Evolutionary conservation across 2,329 filamentous ascomycete genomes (phyloP), one percentile per base, ranked within the genome.

Genomic region (Sporothrix variecibatus): DNA sequence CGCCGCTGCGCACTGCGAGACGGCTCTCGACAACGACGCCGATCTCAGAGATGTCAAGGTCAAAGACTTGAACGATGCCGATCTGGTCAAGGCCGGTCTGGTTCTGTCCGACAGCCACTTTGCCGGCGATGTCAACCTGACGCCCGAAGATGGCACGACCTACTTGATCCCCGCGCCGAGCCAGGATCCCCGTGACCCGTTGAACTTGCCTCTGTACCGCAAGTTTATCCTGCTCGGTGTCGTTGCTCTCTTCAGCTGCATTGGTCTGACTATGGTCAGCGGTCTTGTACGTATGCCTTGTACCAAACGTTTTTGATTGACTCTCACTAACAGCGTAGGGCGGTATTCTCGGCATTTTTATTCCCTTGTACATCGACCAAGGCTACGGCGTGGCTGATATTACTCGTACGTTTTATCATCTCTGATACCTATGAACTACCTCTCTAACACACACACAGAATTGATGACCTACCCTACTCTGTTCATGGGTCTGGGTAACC

Each of bases 371-470:
- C 8, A 28, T 62, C 17, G 17, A 28, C 7, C 58, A 62, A 62
- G 58, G 58, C 58, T 62, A 62, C 58, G 58, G 58, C 58, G 58
- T 62, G 15, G 58, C 58, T 17, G 58, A 62, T 28, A 62, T 62
- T n/a, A 62, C 58, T 3, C 58, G 58, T 62, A 17, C 11, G 56
- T 58, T 6, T 15, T 12, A 7, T 26, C 53, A 23, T 58, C 43
- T 46, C 40, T 43, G 40, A 43, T 1, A 46, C 3, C 43, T 17
- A 46, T 17, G 43, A 8, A 3, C 49, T 20, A n/a, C 17, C 17
- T 9, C 0, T 38, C 58, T n/a, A 62, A 34, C 9, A 3, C 28
- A 0, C 15, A 40, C 4, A 40, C 7, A 62, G 58, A 62, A 28
- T 17, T 62, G 28, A 62, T 62, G 58, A 62, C 58, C 1, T 62